These are phyloP conservation scores for Citropsis articulata DNA, from an alignment of 345 rosid genomes.

Conservation along the genomic window DNA sequence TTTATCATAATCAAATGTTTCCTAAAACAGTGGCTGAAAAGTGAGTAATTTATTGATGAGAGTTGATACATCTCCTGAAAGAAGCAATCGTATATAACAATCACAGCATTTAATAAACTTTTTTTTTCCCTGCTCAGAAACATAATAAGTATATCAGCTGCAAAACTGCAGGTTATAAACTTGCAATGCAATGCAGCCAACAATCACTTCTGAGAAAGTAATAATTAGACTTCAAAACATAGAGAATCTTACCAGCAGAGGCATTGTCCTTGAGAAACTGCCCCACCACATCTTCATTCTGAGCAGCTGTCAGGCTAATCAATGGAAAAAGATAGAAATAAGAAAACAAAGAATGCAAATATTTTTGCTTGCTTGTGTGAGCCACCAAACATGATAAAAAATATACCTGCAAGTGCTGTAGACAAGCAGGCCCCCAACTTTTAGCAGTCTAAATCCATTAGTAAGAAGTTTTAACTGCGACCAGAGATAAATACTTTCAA, in stretches of 20 bases:
- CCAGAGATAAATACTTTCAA: neutral
- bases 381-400: neutral
- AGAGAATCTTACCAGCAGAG: conserved; percentile 56
- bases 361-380: neutral
- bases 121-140: too few species aligned
- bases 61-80: neutral
- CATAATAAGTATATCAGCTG: too few species aligned
- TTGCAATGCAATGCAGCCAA: neutral
- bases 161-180: neutral
- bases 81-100: neutral
- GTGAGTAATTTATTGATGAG: neutral
- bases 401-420: conserved; percentile 95
- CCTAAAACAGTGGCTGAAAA: neutral
- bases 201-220: neutral
- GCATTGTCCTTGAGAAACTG: conserved; percentile 60
- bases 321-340: conserved; percentile 9
- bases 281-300: conserved; percentile 85
- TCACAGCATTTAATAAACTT: accelerated
- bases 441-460: conserved; percentile 81
- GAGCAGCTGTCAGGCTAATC: conserved; percentile 78
- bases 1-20: neutral
- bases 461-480: conserved; percentile 74
- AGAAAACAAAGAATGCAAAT: neutral
- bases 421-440: conserved; percentile 74
- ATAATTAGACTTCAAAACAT: neutral